Evolutionary conservation across 768 basidiomycete genomes (phyloP).

Genomic region (Podaxis rugospora): DNA sequence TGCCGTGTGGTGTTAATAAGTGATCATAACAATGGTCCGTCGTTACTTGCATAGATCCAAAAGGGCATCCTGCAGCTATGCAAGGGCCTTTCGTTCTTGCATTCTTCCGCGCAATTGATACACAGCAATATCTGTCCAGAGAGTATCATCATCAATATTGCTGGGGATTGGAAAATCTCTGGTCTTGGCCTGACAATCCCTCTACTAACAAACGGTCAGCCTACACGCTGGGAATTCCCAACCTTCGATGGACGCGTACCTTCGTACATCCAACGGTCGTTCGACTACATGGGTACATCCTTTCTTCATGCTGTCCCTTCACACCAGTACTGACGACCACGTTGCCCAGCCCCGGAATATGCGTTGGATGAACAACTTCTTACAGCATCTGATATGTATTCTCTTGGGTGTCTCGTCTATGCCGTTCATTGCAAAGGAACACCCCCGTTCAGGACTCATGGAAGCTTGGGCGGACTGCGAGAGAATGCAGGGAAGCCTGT

Average conservation of each 20-base stretch:
- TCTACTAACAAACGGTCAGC: slow-evolving; percentile 61
- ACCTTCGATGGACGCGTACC: slow-evolving; percentile 81
- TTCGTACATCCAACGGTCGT: slow-evolving; percentile 80
- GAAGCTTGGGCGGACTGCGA: slow-evolving; percentile 63
- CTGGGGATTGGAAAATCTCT: slow-evolving; percentile 97
- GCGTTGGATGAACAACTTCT: slow-evolving; percentile 83
- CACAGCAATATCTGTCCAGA: slow-evolving; percentile 90
- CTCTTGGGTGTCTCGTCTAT: slow-evolving; percentile 87
- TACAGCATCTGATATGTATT: slow-evolving; percentile 90
- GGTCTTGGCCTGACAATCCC: slow-evolving; percentile 87
- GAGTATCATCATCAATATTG: slow-evolving; percentile 82
- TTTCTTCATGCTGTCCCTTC: not conserved
- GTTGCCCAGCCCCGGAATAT: slow-evolving; percentile 80
- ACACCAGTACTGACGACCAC: not conserved
- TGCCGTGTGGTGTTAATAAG: not conserved
- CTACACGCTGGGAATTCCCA: slow-evolving; percentile 88
- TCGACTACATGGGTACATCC: slow-evolving; percentile 86
- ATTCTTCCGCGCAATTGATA: slow-evolving; percentile 86
- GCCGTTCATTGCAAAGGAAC: slow-evolving; percentile 86
- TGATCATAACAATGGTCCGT: slow-evolving; percentile 4
- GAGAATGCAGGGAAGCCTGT: slow-evolving; percentile 64
- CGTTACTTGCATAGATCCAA: slow-evolving; percentile 61
- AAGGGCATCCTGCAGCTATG: slow-evolving; percentile 93
- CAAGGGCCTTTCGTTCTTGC: slow-evolving; percentile 87
- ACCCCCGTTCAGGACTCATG: slow-evolving; percentile 85